Conservation (phyloP, 306 rosid genomes). For the Lagenaria siceraria region DNA sequence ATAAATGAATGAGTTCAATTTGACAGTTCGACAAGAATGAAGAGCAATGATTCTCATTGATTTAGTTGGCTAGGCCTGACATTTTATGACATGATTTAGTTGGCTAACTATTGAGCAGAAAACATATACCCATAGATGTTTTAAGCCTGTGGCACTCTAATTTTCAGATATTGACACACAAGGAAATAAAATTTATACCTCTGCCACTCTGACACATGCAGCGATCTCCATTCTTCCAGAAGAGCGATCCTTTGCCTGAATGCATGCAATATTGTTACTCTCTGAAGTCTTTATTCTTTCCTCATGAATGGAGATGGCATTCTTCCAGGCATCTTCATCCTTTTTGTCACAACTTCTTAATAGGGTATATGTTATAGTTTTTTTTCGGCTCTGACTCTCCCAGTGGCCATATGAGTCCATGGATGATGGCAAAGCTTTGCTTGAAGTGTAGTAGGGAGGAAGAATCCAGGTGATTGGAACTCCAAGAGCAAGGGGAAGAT, state of each 20-base stretch:
- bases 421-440: constrained; percentile 47
- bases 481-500: constrained; percentile 82
- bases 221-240: constrained; percentile 81
- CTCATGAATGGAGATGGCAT: constrained; percentile 51
- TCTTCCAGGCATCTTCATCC: constrained; percentile 47
- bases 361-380: constrained; percentile 55
- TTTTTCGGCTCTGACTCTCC: constrained; percentile 44
- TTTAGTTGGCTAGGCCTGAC: not conserved
- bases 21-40: not conserved
- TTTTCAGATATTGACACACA: not conserved
- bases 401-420: constrained; percentile 41
- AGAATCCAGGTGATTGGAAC: constrained; percentile 86
- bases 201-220: constrained; percentile 71
- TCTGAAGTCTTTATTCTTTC: constrained; percentile 66
- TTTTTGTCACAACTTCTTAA: constrained; percentile 35
- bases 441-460: constrained; percentile 78
- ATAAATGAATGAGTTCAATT: not conserved
- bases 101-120: not conserved
- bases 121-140: not conserved
- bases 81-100: not conserved
- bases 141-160: not conserved
- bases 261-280: constrained; percentile 65
- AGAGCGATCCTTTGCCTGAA: constrained; percentile 76
- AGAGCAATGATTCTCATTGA: not conserved
- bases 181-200: constrained; percentile 38